Percentiles rank a stretch among this genome's conserved stretches.
These are phyloP conservation scores for Boehmeria nivea DNA, from an alignment of 306 rosid genomes.

Conservation along the genomic window DNA sequence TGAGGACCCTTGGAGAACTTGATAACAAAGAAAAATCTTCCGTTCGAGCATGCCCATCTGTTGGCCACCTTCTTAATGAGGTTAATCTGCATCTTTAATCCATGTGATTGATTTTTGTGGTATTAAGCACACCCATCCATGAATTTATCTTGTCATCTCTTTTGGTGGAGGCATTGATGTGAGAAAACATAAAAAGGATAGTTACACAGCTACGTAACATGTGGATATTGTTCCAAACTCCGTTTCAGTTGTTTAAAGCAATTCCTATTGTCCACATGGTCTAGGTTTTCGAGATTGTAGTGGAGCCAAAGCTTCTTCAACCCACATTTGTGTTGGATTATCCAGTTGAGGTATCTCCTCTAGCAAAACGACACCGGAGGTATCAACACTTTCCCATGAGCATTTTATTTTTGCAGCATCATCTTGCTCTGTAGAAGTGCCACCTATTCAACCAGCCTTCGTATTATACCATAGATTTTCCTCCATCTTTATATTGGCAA, in stretches of 20 bases:
- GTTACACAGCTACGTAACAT: constrained; percentile 1
- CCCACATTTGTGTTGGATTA: constrained; percentile 98
- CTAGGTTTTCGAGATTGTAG: constrained; percentile 83
- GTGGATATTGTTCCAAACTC: constrained; percentile 13
- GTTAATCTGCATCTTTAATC: constrained; percentile 37
- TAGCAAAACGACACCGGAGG: constrained; percentile 98
- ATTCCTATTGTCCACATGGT: constrained; percentile 13
- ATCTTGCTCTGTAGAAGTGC: too few relatives aligned
- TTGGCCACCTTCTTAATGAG: constrained; percentile 84
- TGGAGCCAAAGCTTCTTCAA: constrained; percentile 88
- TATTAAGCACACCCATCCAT: too few relatives aligned
- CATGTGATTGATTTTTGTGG: background rate
- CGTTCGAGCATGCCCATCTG: constrained; percentile 63
- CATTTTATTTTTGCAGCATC: background rate
- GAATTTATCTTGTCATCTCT: too few relatives aligned
- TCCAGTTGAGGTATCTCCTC: constrained; percentile 92
- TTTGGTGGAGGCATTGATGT: constrained; percentile 3
- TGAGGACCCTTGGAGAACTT: constrained; percentile 53
- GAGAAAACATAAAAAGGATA: constrained; percentile 8
- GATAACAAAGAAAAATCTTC: constrained; percentile 65
- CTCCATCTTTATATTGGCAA: too few relatives aligned
- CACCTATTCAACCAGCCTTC: too few relatives aligned
- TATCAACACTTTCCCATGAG: constrained; percentile 22
- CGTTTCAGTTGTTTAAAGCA: constrained; percentile 21
- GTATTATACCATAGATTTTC: too few relatives aligned